A percentile compares a stretch with the other conserved stretches of the same genome.
phyloP scores from a whole-genome alignment of 176 grass and related monocot species.

The Paspalum notatum region DNA sequence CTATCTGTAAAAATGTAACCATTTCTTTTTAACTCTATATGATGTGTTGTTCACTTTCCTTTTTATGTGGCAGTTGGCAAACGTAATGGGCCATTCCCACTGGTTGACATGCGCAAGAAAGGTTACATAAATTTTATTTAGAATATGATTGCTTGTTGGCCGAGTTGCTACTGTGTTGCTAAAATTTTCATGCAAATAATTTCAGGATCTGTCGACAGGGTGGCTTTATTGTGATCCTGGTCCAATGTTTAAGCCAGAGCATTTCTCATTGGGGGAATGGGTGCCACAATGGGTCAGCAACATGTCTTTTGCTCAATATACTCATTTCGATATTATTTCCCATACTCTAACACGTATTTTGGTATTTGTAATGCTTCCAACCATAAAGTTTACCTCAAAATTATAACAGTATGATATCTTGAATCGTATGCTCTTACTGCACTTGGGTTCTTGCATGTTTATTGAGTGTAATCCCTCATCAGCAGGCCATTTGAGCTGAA shows the following conservation, averaged over 20 bases:
- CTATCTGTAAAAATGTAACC: not conserved
- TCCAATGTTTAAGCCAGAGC: slow-evolving; percentile 88
- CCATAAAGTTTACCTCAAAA: not conserved
- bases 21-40: slow-evolving; percentile 14
- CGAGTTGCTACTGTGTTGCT: slow-evolving; percentile 35
- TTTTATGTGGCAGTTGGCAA: slow-evolving; percentile 73
- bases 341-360: not conserved
- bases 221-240: slow-evolving; percentile 94
- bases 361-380: slow-evolving; percentile 4
- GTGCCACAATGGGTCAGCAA: slow-evolving; percentile 73
- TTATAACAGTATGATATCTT: not conserved
- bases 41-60: not conserved
- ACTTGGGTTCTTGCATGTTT: not conserved
- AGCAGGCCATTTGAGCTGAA: not conserved
- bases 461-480: not conserved
- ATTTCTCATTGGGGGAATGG: slow-evolving; percentile 58
- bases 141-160: slow-evolving; percentile 29
- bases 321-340: slow-evolving; percentile 14
- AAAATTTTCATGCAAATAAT: slow-evolving; percentile 37
- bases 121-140: slow-evolving; percentile 48
- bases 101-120: slow-evolving; percentile 95
- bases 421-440: not conserved
- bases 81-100: slow-evolving; percentile 80
- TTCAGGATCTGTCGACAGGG: slow-evolving; percentile 87
- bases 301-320: slow-evolving; percentile 7